Conservation (phyloP, 148 eudicot genomes). For the Limonium bicolor region DNA sequence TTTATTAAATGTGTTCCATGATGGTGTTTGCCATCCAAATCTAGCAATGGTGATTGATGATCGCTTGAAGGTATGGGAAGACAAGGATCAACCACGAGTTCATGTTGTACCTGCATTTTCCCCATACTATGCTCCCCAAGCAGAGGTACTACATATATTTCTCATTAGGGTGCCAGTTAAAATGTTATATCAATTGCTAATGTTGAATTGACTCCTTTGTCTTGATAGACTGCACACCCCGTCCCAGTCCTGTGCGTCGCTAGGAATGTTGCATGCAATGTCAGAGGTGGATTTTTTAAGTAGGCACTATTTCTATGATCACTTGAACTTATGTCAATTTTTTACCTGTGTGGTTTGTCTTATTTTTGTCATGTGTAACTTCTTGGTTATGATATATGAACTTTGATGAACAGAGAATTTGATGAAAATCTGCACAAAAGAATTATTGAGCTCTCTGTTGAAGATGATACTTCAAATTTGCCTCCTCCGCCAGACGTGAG, state of each 20-base stretch:
- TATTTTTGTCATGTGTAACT: neutral
- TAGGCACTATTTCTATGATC: slow-evolving; percentile 9
- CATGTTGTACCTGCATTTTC: slow-evolving; percentile 96
- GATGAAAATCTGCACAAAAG: slow-evolving; percentile 54
- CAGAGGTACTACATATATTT: slow-evolving; percentile 47
- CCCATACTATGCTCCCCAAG: slow-evolving; percentile 96
- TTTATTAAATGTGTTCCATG: slow-evolving; percentile 70
- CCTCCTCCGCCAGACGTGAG: slow-evolving; percentile 80
- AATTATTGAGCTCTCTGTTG: slow-evolving; percentile 55
- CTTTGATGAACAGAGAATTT: slow-evolving; percentile 47
- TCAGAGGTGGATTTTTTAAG: slow-evolving; percentile 95
- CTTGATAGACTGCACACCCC: slow-evolving; percentile 53
- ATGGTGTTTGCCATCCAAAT: slow-evolving; percentile 76
- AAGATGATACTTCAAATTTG: slow-evolving; percentile 61
- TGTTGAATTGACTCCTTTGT: slow-evolving; percentile 3
- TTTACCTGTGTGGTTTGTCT: neutral
- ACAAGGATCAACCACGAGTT: slow-evolving; percentile 86
- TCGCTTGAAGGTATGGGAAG: slow-evolving; percentile 93
- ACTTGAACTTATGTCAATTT: neutral
- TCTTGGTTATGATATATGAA: neutral
- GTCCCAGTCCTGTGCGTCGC: slow-evolving; percentile 96
- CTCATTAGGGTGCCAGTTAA: neutral
- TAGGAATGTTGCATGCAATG: slow-evolving; percentile 97
- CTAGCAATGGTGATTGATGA: slow-evolving; percentile 99
- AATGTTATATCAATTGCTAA: neutral